Base-by-base conservation (phyloP, 106 monocot genomes). In the Allium sativum region DNA sequence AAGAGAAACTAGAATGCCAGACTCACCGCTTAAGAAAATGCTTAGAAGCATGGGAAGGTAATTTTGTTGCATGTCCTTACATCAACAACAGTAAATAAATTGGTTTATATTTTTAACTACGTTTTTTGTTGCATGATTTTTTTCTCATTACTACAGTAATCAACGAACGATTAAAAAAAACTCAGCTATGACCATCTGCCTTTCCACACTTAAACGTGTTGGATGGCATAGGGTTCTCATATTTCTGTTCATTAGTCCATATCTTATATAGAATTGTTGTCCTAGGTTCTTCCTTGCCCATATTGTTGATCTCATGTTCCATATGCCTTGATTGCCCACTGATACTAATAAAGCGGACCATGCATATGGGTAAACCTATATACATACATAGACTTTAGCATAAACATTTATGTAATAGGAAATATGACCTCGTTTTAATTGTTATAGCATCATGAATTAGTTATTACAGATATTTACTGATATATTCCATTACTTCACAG, bases 251-350 rank as follows among this genome's bases (percentile, higher is more conserved):
- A 1, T 74, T 21, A 0, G 91, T 82, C 96, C 96, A 96, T 7
- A 96, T 60, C 84, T 65, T 48, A 91, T 52, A 72, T 96, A 96
- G 40, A 96, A 72, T 53, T 96, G 95, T 61, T 96, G 95, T 3
- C 95, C 95, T 0, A 90, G 69, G 58, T 90, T 90, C 74, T 91
- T 87, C 70, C 87, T 86, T 15, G 62, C 87, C 90, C 96, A 96
- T 76, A 79, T 80, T 48, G 81, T 74, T 12, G 96, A 96, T 53
- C 96, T 87, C 11, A 96, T 42, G 71, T 96, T 96, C 96, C 96
- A 91, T 91, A 96, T 91, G 3, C 96, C 96, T 70, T 96, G 77
- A 61, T 96, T 96, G 52, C 91, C 96, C 63, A 96, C 46, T 0
- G 96, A 87, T 18, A 84, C 74, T 61, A 91, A 68, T 48, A 91